Base-by-base conservation (phyloP, 306 rosid genomes). In the Elaeagnus macrophylla region DNA sequence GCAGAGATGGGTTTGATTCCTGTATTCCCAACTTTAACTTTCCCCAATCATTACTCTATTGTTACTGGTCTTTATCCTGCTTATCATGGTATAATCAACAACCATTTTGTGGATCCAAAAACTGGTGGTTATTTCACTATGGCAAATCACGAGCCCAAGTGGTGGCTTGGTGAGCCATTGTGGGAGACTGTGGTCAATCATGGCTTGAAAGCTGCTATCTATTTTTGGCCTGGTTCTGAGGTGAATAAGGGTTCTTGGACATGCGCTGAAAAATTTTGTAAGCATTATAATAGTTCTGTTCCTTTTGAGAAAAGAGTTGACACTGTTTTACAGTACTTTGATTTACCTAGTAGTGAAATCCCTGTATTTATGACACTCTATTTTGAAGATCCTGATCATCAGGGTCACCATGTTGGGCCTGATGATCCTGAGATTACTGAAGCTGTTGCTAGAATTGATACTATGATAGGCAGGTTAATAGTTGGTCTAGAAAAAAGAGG, bases 321-420 rank as follows among this genome's bases (percentile, higher is more conserved):
- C 73, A 15, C 73, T 9, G 59, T 77, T 60, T 57, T 87, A 71
- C 45, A 53, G 0, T 84, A 67, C 39, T 93, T 93, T 67, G 99
- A 93, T 77, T 52, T 87, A 67, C 81, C 88, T 57, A 39, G 77
- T 69, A 64, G 75, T 51, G 80, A 93, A 7, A 77, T 84, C 53
- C 99, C 99, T 48, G 67, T 61, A 13, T 93, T 93, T 67, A 80
- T 93, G 88, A 93, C 99, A 0, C 72, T 93, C 53, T 93, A 93
- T 79, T 93, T 93, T 62, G 99, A 93, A 75, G 99, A 93, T 17
- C 99, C 99, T 7, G 99, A 93, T 79, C 94, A 80, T 72, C 99
- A 87, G 67, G 99, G 99, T 19, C 95, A 93, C 40, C 59, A 72
- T 51, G 87, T 93, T 32, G 99, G 99, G 35, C 79, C 99, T 17